Percentiles rank a stretch among this genome's conserved stretches.
Evolutionary conservation across 164 flowering plant species (phyloP).

Genomic region (Stephania cephalantha): DNA sequence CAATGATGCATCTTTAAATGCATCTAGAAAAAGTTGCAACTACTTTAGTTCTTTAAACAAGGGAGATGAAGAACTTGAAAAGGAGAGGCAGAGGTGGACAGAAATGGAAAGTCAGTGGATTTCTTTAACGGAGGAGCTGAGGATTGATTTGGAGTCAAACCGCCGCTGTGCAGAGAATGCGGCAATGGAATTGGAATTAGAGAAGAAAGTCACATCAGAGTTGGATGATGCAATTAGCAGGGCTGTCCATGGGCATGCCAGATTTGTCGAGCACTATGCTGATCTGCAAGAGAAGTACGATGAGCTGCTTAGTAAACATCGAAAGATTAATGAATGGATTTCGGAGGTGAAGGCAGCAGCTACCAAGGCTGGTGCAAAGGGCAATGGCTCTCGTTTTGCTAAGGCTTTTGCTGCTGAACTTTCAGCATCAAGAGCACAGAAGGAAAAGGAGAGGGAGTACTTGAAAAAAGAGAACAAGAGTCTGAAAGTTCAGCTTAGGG

Average conservation of each 20-base stretch:
- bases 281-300: conserved; percentile 87
- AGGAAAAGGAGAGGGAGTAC: conserved; percentile 69
- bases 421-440: conserved; percentile 69
- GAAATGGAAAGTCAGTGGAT: conserved; percentile 99
- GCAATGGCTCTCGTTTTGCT: conserved; percentile 57
- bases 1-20: conserved; percentile 26
- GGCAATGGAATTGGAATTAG: conserved; percentile 59
- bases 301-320: conserved; percentile 55
- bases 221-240: conserved; percentile 80
- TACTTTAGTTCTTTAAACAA: conserved; percentile 12
- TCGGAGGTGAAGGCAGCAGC: conserved; percentile 87
- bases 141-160: conserved; percentile 62
- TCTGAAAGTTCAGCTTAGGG: conserved; percentile 73
- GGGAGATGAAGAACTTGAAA: conserved; percentile 57
- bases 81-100: conserved; percentile 81
- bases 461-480: conserved; percentile 78
- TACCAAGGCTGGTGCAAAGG: conserved; percentile 67
- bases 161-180: conserved; percentile 69
- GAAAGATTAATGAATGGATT: conserved; percentile 69
- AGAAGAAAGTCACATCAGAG: conserved; percentile 73
- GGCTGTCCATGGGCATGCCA: conserved; percentile 73
- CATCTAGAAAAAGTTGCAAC: conserved; percentile 34
- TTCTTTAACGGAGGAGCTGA: conserved; percentile 80
- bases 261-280: conserved; percentile 84
- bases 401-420: conserved; percentile 86